Evolutionary conservation across 768 basidiomycete genomes (phyloP).

Genomic region (Hericium rajendrae): DNA sequence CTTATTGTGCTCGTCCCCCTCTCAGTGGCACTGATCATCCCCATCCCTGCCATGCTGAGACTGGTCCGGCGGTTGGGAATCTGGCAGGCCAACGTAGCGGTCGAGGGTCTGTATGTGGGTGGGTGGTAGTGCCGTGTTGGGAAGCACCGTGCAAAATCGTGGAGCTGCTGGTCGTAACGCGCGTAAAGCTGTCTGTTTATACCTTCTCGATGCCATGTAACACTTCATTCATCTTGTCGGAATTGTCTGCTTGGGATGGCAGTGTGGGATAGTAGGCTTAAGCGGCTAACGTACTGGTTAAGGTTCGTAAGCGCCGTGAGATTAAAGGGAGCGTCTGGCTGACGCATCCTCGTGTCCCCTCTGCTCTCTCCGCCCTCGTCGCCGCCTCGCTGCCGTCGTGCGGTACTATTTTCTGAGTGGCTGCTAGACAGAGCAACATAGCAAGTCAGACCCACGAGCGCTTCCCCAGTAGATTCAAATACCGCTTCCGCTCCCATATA

Average conservation of each 20-base stretch:
- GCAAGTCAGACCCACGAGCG: slow-evolving; percentile 4
- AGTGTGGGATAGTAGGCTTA: not conserved
- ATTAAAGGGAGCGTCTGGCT: slow-evolving; percentile 3
- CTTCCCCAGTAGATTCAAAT: not conserved
- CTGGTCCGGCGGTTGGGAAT: slow-evolving; percentile 56
- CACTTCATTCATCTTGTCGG: not conserved
- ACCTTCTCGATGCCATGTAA: not conserved
- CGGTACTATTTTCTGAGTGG: not conserved
- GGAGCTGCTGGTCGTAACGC: not conserved
- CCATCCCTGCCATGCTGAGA: slow-evolving; percentile 60
- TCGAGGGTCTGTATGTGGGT: slow-evolving; percentile 53
- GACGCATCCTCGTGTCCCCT: not conserved
- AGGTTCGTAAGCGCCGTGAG: slow-evolving; percentile 9
- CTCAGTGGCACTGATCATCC: slow-evolving; percentile 47
- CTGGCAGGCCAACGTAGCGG: slow-evolving; percentile 78
- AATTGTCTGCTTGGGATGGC: not conserved
- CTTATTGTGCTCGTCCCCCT: slow-evolving; percentile 50
- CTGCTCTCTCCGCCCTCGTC: not conserved
- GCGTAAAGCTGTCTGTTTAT: not conserved
- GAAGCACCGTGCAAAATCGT: not conserved
- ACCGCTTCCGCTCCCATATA: slow-evolving; percentile 1
- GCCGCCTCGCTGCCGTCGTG: not conserved
- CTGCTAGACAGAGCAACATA: not conserved
- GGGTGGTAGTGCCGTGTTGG: not conserved
- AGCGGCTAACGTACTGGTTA: not conserved